phyloP scores from a whole-genome alignment of 305 asterid species.

The Fraxinus sp. region DNA sequence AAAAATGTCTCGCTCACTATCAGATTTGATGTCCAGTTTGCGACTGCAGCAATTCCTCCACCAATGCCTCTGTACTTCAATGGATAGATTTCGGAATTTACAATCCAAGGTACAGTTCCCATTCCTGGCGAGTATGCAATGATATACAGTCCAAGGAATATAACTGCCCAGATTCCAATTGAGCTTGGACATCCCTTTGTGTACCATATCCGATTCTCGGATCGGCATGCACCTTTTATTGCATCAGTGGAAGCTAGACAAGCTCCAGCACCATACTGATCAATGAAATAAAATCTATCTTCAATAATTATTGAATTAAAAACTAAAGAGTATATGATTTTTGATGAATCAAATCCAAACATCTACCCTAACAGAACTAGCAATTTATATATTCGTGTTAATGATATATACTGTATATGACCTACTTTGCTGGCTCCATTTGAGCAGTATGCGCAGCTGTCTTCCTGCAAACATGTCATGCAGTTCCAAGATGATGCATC shows the following conservation, averaged over 20 bases:
- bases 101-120: constrained; percentile 77
- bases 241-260: constrained; percentile 42
- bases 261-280: constrained; percentile 57
- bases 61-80: constrained; percentile 64
- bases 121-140: constrained; percentile 69
- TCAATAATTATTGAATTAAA: neutral
- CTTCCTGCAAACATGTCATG: constrained; percentile 49
- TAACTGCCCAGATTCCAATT: constrained; percentile 58
- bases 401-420: neutral
- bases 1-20: constrained; percentile 59
- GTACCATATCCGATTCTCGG: constrained; percentile 53
- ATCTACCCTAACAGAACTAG: neutral
- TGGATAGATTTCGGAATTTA: constrained; percentile 73
- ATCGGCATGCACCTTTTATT: constrained; percentile 36
- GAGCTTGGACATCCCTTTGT: constrained; percentile 68
- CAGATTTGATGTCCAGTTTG: constrained; percentile 71
- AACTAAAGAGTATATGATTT: neutral
- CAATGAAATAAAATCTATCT: neutral
- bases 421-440: constrained; percentile 42
- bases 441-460: constrained; percentile 61
- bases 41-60: constrained; percentile 70
- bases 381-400: neutral
- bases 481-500: constrained; percentile 61
- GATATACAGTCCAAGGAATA: constrained; percentile 54
- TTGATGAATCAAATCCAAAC: neutral